These are phyloP conservation scores for Colletotrichum filicis DNA, from an alignment of 2,329 filamentous ascomycete genomes.

Conservation along the genomic window DNA sequence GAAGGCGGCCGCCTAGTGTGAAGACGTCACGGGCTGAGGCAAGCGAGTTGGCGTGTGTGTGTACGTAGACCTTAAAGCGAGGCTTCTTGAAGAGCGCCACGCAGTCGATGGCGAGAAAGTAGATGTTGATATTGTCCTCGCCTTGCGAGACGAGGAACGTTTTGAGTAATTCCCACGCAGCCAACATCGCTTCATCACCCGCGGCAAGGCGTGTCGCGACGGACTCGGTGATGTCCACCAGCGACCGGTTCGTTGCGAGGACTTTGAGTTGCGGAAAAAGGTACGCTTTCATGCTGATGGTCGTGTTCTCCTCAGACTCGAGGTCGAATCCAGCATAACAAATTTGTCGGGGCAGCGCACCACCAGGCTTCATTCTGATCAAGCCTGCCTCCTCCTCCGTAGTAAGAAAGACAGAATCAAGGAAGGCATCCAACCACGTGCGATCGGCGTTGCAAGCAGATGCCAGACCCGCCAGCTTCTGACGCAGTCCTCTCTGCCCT, in stretches of 20 bases:
- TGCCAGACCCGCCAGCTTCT: slow-evolving; percentile 12
- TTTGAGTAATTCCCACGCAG: background rate
- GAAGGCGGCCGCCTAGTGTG: slow-evolving; percentile 1
- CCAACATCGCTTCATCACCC: background rate
- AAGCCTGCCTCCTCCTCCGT: slow-evolving; percentile 1
- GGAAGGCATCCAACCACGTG: slow-evolving; percentile 3
- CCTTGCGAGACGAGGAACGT: background rate
- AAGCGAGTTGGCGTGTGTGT: background rate
- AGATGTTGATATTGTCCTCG: background rate
- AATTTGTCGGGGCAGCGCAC: slow-evolving; percentile 3
- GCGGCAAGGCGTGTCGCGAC: background rate
- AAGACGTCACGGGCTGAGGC: background rate
- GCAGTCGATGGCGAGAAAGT: slow-evolving; percentile 25
- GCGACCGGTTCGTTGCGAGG: slow-evolving; percentile 6
- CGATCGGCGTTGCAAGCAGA: slow-evolving; percentile 9
- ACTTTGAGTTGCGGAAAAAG: slow-evolving; percentile 23
- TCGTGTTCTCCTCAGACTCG: background rate
- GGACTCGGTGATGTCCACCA: background rate
- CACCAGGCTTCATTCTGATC: background rate
- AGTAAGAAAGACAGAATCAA: slow-evolving; percentile 13
- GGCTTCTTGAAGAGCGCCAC: background rate
- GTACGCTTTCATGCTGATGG: slow-evolving; percentile 21
- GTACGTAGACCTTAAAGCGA: background rate
- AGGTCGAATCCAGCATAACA: slow-evolving; percentile 18
- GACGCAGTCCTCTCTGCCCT: slow-evolving; percentile 13